A percentile compares a stretch with the other conserved stretches of the same genome.
Conservation (phyloP, 129 eudicot species). For the Calendula officinalis region DNA sequence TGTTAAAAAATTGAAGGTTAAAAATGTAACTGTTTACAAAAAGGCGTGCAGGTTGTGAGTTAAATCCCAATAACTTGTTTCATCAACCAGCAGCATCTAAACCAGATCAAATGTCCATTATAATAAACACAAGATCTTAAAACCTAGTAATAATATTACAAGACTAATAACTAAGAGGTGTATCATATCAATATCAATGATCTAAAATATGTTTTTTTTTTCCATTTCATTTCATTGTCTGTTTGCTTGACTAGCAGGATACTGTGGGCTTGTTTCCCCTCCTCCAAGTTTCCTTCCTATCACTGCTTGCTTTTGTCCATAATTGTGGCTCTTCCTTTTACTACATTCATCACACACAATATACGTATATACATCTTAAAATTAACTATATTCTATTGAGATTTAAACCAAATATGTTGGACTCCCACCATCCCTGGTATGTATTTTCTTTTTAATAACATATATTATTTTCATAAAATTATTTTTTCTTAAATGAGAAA, state of each 20-base stretch:
- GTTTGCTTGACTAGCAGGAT: conserved; percentile 50
- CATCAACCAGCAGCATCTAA: background rate
- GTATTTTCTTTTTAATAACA: too few relatives aligned
- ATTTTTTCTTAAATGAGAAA: too few relatives aligned
- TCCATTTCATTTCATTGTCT: conserved; percentile 35
- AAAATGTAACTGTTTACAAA: too few relatives aligned
- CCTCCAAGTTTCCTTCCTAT: conserved; percentile 64
- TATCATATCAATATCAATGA: conserved; percentile 33
- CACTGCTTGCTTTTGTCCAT: conserved; percentile 52
- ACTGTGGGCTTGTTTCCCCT: conserved; percentile 44
- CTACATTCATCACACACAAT: too few relatives aligned
- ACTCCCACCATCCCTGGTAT: too few relatives aligned
- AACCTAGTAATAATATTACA: conserved; percentile 32
- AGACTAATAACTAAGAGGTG: conserved; percentile 20
- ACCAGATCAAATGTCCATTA: conserved; percentile 5
- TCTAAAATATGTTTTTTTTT: too few relatives aligned
- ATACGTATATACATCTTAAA: too few relatives aligned
- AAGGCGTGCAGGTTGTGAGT: too few relatives aligned
- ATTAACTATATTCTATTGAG: too few relatives aligned
- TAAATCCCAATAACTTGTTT: background rate
- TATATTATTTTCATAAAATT: too few relatives aligned
- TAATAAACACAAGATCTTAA: conserved; percentile 14
- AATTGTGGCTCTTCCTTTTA: conserved; percentile 58
- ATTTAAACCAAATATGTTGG: too few relatives aligned
- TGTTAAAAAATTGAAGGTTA: too few relatives aligned